Percentiles rank a stretch among this genome's conserved stretches.
Conservation (phyloP, 2,329 filamentous ascomycete genomes). For the Penicillium fuscoglaucum region DNA sequence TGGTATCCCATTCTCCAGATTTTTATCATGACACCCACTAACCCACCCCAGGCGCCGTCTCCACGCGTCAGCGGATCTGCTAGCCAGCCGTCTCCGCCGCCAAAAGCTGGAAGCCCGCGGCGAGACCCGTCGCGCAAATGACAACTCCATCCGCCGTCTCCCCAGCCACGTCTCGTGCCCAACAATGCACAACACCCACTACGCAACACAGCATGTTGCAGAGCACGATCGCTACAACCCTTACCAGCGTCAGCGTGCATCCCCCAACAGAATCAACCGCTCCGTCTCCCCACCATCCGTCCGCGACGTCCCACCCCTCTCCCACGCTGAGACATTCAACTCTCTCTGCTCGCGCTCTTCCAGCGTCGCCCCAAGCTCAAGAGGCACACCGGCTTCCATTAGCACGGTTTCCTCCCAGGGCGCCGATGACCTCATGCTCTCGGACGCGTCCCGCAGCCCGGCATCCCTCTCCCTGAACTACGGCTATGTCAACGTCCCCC, state of each 20-base stretch:
- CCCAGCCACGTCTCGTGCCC: constrained; percentile 33
- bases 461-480: constrained; percentile 30
- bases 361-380: constrained; percentile 45
- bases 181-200: constrained; percentile 34
- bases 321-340: constrained; percentile 43
- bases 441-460: constrained; percentile 37
- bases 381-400: constrained; percentile 46
- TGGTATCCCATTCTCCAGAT: background rate
- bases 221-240: constrained; percentile 41
- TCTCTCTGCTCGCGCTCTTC: constrained; percentile 47
- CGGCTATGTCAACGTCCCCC: constrained; percentile 38
- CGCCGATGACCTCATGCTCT: constrained; percentile 37
- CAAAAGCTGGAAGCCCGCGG: constrained; percentile 37
- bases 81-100: constrained; percentile 39
- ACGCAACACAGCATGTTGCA: constrained; percentile 29
- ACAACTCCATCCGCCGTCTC: constrained; percentile 28
- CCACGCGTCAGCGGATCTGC: constrained; percentile 37
- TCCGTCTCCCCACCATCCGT: constrained; percentile 48
- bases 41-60: constrained; percentile 30
- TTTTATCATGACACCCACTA: background rate
- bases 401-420: constrained; percentile 41
- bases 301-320: constrained; percentile 46
- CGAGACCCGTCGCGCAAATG: constrained; percentile 25
- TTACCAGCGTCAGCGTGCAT: constrained; percentile 38
- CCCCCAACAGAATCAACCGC: constrained; percentile 37